phyloP scores from a whole-genome alignment of 2,329 filamentous ascomycete species.

The Claviceps spartinae region DNA sequence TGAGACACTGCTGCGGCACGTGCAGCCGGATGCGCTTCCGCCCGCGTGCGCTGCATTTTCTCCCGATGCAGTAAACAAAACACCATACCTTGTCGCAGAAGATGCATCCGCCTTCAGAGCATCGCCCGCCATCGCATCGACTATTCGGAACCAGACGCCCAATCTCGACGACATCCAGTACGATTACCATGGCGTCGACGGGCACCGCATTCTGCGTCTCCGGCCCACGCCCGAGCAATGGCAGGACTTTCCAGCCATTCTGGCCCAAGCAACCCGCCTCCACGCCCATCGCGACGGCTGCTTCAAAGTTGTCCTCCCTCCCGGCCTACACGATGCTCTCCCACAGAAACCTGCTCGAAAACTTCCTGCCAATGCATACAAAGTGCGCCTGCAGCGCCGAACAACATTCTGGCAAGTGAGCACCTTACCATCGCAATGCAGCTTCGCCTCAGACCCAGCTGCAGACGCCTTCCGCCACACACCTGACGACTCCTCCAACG shows the following conservation, averaged over 20 bases:
- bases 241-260: constrained; percentile 22
- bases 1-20: too few relatives aligned
- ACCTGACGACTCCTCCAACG: constrained; percentile 6
- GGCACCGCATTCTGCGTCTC: constrained; percentile 19
- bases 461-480: constrained; percentile 9
- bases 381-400: constrained; percentile 20
- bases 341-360: constrained; percentile 18
- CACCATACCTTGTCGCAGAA: background rate
- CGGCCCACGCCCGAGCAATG: constrained; percentile 22
- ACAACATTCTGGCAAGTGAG: constrained; percentile 24
- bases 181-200: constrained; percentile 19
- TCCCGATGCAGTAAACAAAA: too few relatives aligned
- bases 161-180: constrained; percentile 10
- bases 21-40: too few relatives aligned
- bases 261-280: constrained; percentile 19
- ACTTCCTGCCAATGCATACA: constrained; percentile 23
- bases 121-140: background rate
- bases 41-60: too few relatives aligned
- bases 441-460: constrained; percentile 15
- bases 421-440: constrained; percentile 20
- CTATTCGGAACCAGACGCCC: too few relatives aligned
- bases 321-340: constrained; percentile 17
- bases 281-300: constrained; percentile 22
- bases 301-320: constrained; percentile 24
- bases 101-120: background rate